These are phyloP conservation scores for Elongisporangium prolatum DNA, from an alignment of 352 stramenopile species.

Conservation along the genomic window DNA sequence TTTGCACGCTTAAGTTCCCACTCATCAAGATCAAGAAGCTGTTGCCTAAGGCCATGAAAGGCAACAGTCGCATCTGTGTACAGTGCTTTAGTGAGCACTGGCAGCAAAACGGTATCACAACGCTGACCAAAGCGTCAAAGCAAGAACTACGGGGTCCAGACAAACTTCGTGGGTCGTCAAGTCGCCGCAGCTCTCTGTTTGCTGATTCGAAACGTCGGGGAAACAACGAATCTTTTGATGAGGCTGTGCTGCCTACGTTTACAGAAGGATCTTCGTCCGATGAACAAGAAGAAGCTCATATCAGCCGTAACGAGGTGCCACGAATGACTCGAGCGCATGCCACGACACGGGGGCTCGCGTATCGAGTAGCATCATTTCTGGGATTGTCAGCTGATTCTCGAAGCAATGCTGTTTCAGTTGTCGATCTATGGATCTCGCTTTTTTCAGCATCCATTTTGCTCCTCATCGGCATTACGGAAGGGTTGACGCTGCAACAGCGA, in stretches of 20 bases:
- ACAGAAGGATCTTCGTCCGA: too few species aligned
- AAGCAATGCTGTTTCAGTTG: slow-evolving; percentile 17
- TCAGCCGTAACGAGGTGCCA: too few species aligned
- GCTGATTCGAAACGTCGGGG: slow-evolving; percentile 9
- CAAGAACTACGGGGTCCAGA: too few species aligned
- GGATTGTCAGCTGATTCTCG: slow-evolving; percentile 12
- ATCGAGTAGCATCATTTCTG: slow-evolving; percentile 18
- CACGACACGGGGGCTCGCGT: slow-evolving; percentile 10
- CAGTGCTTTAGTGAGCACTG: slow-evolving; percentile 42
- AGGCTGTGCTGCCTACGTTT: neutral
- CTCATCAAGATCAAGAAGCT: slow-evolving; percentile 31
- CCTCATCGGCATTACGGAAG: slow-evolving; percentile 34
- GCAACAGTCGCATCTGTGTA: slow-evolving; percentile 51
- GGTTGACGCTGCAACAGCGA: slow-evolving; percentile 38
- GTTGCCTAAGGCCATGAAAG: slow-evolving; percentile 43
- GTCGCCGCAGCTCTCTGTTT: neutral
- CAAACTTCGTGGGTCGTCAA: too few species aligned
- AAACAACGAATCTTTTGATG: slow-evolving; percentile 16
- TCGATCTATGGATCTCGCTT: slow-evolving; percentile 58
- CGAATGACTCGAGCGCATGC: too few species aligned
- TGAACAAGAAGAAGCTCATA: too few species aligned
- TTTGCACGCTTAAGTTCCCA: slow-evolving; percentile 58
- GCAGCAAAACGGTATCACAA: slow-evolving; percentile 22
- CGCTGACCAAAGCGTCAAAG: neutral
- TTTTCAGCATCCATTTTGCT: slow-evolving; percentile 45